Base-by-base conservation (phyloP, 345 rosid genomes). In the Schrenkiella parvula region DNA sequence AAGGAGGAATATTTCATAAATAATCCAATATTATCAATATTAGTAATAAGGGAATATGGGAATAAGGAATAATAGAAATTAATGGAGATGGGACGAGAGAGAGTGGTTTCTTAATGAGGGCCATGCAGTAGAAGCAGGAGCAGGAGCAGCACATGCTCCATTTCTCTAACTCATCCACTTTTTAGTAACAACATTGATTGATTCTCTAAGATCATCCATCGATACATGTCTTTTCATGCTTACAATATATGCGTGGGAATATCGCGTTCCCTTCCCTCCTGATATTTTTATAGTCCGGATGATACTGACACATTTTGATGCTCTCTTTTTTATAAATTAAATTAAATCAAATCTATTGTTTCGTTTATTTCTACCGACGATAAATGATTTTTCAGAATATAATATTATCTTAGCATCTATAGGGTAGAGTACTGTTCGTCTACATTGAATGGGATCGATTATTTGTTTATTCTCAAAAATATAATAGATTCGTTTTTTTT, bases 91-190 rank as follows among this genome's bases (percentile, higher is more conserved):
- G 59, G 68, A 66, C 34, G 68, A 74, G 60, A 37, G 60, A 37
- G 55, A 74, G 68, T 67, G 78, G 78, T 56, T 73, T 66, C 66
- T 66, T 57, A 47, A 57, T 57, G 43, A 66, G 78, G 73, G 78
- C 78, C 68, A 74, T 74, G 73, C 78, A 74, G 44, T 42, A 56
- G 58, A 46, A 58, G 66, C 52, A 60, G 75, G 2, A 74, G 73
- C 72, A 65, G 78, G 2, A 66, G 73, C 78, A 66, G 78, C 78
- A 74, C 73, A 74, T 74, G 78, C 73, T 67, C 68, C 68, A 59
- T 67, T 39, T 59, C 73, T 58, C 47, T 51, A 60, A 31, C 41
- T 68, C 63, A 59, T 60, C 66, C 46, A 66, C 66, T 25, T 73
- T 54, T 73, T 38, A n/a, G n/a, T n/a, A n/a, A n/a, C 6, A 64